Evolutionary conservation across 768 basidiomycete species (phyloP).

Genomic region (button mushroom (Agaricus bisporus)): DNA sequence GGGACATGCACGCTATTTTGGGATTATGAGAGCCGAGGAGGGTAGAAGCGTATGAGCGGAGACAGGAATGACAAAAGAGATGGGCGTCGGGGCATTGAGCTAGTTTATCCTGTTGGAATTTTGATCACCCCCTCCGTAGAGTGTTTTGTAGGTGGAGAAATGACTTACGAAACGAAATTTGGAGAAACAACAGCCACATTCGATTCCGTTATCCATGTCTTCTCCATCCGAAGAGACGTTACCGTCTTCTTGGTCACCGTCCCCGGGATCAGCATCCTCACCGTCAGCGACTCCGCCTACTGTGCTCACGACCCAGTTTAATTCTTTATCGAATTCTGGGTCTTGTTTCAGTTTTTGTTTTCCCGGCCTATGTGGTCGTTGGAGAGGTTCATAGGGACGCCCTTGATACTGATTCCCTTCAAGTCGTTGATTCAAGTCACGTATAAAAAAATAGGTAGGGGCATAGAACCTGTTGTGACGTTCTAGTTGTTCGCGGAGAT

Average conservation of each 20-base stretch:
- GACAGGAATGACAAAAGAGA: constrained; percentile 75
- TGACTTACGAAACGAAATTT: constrained; percentile 62
- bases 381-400: neutral
- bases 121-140: constrained; percentile 1
- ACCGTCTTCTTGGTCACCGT: constrained; percentile 32
- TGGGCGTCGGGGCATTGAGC: constrained; percentile 88
- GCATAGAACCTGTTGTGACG: constrained; percentile 49
- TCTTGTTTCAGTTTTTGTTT: constrained; percentile 28
- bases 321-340: constrained; percentile 37
- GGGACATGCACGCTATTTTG: constrained; percentile 76
- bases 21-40: constrained; percentile 59
- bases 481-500: constrained; percentile 41
- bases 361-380: constrained; percentile 15
- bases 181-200: constrained; percentile 86
- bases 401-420: constrained; percentile 10
- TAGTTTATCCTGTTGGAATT: constrained; percentile 66
- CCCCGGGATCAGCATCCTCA: constrained; percentile 25
- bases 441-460: constrained; percentile 53
- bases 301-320: constrained; percentile 38
- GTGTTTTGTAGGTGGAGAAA: neutral
- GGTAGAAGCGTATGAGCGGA: constrained; percentile 60
- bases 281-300: constrained; percentile 21
- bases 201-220: constrained; percentile 49
- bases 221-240: constrained; percentile 38
- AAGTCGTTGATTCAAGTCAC: constrained; percentile 26